Evolutionary conservation across 345 rosid genomes (phyloP).

Genomic region (Microthlaspi erraticum): DNA sequence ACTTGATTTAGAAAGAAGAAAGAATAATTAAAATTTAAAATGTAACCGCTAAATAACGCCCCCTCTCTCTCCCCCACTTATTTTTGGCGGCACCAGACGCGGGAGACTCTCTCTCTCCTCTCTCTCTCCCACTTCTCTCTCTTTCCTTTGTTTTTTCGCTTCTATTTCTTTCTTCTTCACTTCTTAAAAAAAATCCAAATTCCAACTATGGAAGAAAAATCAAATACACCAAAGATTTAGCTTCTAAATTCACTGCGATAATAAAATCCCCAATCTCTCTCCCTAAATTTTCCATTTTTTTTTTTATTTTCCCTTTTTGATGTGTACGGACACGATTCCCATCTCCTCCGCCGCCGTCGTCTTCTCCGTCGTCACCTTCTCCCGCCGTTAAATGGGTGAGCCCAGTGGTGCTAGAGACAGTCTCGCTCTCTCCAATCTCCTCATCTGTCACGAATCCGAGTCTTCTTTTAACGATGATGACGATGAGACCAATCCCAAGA

Average conservation of each 20-base stretch:
- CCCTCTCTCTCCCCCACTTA: constrained; percentile 57
- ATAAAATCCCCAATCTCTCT: constrained; percentile 24
- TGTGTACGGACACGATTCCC: constrained; percentile 35
- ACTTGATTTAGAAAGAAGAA: background rate
- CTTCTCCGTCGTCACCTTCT: background rate
- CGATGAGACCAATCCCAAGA: constrained; percentile 11
- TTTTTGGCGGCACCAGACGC: constrained; percentile 90
- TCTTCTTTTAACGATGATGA: constrained; percentile 42
- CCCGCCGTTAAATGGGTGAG: constrained; percentile 48
- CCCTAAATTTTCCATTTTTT: constrained; percentile 28
- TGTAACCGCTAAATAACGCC: constrained; percentile 64
- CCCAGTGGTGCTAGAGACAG: constrained; percentile 31
- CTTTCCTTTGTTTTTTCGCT: constrained; percentile 37
- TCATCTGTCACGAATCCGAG: constrained; percentile 61
- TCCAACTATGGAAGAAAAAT: constrained; percentile 28
- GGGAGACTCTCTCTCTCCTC: constrained; percentile 46
- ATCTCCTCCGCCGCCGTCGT: constrained; percentile 14
- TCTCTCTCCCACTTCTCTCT: constrained; percentile 9
- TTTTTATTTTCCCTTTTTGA: constrained; percentile 22
- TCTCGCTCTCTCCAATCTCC: constrained; percentile 54
- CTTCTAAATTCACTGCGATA: constrained; percentile 42
- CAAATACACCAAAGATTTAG: constrained; percentile 38
- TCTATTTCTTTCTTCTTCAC: constrained; percentile 41
- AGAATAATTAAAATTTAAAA: constrained; percentile 27
- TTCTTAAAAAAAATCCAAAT: constrained; percentile 27